Evolutionary conservation across 805 yeast species (phyloP), one percentile per base, ranked within the genome.

Genomic region (Wickerhamiella sergipiensis): DNA sequence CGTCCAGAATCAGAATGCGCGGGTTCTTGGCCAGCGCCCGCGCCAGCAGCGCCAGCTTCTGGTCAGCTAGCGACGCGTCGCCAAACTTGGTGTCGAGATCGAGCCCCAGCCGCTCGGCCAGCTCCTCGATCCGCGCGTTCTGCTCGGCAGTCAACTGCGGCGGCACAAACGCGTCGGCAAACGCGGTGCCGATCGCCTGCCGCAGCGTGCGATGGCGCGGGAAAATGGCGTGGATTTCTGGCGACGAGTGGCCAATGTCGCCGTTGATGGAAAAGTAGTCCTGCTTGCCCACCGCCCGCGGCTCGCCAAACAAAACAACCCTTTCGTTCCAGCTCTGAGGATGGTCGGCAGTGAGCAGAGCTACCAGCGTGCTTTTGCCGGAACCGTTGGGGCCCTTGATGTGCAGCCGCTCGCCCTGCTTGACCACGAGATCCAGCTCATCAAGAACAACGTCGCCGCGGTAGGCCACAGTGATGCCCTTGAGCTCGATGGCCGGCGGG

Each of bases 321-420:
- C 75, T 77, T 5, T 78, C 74, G 57, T 79, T 81, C 97, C 97
- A 90, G 1, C 96, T 81, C 66, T 90, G 96, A 1, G 98, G 98
- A 63, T 90, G 98, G 59, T 90, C 98, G 3, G 95, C 88, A 0
- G 95, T 88, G 26, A 90, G 72, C 45, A 92, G 64, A 1, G 97
- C 79, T 15, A 92, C 66, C 22, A 90, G 67, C 0, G 98, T 92
- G 1, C 96, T 85, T 64, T 90, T 90, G 0, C 98, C 98, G 0
- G 94, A 76, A 1, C 98, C 98, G 57, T 92, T 90, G 52, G 79
- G 77, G 2, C 98, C 98, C 51, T 83, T 70, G 29, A 90, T 73
- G 62, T 92, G 94, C 95, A 97, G 87, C 60, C 78, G 81, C 38
- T 86, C 84, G 3, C 95, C 94, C 43, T 70, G 70, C 2, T 71